A percentile compares a stretch with the other conserved stretches of the same genome.
Conservation (phyloP, 2,329 filamentous ascomycete species). For the Emmonsiellopsis sp. region DNA sequence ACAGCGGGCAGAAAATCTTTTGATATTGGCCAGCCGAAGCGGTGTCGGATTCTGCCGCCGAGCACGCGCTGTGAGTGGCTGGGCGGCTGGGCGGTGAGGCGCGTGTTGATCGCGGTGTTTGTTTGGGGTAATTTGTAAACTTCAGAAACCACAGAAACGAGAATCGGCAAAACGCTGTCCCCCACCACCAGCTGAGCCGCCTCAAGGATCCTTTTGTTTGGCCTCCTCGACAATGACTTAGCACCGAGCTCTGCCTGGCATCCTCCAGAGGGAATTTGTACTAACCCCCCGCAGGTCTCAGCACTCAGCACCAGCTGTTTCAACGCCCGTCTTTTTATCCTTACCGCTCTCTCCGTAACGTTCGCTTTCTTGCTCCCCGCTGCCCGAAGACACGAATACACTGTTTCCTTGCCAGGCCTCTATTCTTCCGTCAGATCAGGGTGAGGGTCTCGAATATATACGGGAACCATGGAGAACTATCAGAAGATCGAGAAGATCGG, state of each 20-base stretch:
- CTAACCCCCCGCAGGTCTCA: not conserved
- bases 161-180: not conserved
- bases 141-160: constrained; percentile 1
- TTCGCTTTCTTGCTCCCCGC: not conserved
- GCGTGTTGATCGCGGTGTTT: constrained; percentile 7
- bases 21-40: not conserved
- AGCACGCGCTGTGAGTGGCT: not conserved
- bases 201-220: not conserved
- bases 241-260: not conserved
- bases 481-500: constrained; percentile 95
- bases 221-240: constrained; percentile 2
- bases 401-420: no score
- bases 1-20: not conserved
- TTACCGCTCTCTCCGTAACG: not conserved
- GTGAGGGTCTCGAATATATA: not conserved
- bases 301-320: not conserved
- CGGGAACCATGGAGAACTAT: constrained; percentile 73
- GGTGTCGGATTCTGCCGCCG: not conserved
- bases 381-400: not conserved
- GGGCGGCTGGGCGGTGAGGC: not conserved
- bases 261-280: constrained; percentile 1
- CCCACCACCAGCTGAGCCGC: not conserved
- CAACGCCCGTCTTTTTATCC: not conserved
- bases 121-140: constrained; percentile 8
- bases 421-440: no score